Percentiles rank a stretch among this genome's conserved stretches.
Conservation (phyloP, 2,329 filamentous ascomycete genomes). For the Cytospora schulzeri region DNA sequence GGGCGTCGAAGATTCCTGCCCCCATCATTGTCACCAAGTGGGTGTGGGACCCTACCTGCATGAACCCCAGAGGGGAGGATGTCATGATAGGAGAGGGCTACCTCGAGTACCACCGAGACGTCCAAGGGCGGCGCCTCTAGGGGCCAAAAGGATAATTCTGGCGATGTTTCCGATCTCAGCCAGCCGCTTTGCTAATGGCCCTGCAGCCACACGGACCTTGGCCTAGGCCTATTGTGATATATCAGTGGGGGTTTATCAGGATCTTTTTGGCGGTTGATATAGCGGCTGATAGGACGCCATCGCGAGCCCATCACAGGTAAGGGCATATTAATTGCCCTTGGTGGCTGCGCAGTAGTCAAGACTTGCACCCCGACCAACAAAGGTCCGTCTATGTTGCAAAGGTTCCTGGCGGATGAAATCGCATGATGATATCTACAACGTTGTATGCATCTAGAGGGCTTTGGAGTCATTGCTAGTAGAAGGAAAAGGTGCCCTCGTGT, state of each 20-base stretch:
- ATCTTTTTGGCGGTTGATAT: not conserved
- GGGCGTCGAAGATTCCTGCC: too few species aligned
- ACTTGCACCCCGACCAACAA: not conserved
- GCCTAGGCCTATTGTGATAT: not conserved
- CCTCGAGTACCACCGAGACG: not conserved
- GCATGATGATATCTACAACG: not conserved
- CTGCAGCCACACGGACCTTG: not conserved
- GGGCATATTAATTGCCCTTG: not conserved
- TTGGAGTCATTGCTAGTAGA: not conserved
- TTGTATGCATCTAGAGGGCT: not conserved
- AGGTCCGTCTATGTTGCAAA: not conserved
- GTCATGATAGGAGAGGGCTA: not conserved
- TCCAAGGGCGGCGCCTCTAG: not conserved
- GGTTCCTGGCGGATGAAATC: not conserved
- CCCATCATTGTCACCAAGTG: not conserved
- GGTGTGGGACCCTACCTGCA: constrained; percentile 2
- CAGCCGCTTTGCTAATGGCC: not conserved
- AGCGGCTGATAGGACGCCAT: not conserved
- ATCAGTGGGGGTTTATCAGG: not conserved
- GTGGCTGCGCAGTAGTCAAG: not conserved
- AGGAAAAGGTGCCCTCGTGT: not conserved
- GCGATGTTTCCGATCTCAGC: not conserved
- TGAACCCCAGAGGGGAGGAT: not conserved
- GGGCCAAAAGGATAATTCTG: not conserved
- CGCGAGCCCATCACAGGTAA: not conserved